These are phyloP conservation scores for Crithidia mellificae DNA, from an alignment of 208 protist species.

Conservation along the genomic window DNA sequence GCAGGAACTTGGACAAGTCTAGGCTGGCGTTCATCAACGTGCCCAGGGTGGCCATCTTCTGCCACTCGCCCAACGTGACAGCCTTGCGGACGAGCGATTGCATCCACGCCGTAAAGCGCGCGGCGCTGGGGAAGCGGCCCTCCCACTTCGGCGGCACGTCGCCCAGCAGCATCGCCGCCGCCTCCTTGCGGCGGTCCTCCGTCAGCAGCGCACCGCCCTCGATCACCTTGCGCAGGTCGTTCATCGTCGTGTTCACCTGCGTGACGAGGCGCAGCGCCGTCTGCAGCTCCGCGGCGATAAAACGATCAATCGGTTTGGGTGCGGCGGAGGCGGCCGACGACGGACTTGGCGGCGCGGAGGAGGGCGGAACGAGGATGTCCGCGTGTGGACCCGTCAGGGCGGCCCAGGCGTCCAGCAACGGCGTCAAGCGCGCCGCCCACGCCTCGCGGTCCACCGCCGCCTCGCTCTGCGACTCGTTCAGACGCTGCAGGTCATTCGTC, in stretches of 20 bases:
- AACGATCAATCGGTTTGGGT: conserved; percentile 84
- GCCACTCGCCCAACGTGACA: conserved; percentile 76
- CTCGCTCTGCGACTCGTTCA: conserved; percentile 70
- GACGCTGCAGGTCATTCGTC: conserved; percentile 79
- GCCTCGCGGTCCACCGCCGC: conserved; percentile 81
- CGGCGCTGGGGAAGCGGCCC: conserved; percentile 83
- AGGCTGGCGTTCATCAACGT: conserved; percentile 77
- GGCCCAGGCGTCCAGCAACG: conserved; percentile 87
- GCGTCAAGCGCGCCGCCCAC: conserved; percentile 81
- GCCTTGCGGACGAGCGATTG: conserved; percentile 83
- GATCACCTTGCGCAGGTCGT: conserved; percentile 84
- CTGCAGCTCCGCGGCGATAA: conserved; percentile 86
- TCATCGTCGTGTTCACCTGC: conserved; percentile 79
- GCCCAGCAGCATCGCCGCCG: conserved; percentile 79
- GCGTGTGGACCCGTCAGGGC: conserved; percentile 69
- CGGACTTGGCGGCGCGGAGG: conserved; percentile 18
- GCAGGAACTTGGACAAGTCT: conserved; percentile 88
- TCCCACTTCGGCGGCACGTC: conserved; percentile 90
- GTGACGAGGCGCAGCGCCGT: conserved; percentile 70
- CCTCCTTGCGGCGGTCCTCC: conserved; percentile 73
- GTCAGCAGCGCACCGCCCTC: conserved; percentile 89
- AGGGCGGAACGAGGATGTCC: conserved; percentile 46
- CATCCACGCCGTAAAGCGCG: conserved; percentile 84
- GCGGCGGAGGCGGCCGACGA: conserved; percentile 14
- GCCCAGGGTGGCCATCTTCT: conserved; percentile 43